Conservation (phyloP, 257 asterid genomes). For the Solanum corneliomulleri region DNA sequence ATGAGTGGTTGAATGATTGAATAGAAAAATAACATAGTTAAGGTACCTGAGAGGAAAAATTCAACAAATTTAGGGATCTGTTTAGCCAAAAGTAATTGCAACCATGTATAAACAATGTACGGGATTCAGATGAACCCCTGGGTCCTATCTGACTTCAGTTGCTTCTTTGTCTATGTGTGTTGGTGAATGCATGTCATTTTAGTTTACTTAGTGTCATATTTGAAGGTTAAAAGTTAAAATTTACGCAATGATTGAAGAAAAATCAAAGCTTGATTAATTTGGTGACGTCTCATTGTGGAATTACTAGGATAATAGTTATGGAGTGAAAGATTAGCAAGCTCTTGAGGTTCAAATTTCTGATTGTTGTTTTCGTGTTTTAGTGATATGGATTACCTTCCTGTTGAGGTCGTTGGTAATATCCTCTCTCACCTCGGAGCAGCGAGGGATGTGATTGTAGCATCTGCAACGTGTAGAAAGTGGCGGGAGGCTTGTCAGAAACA, state of each 20-base stretch:
- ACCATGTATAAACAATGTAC: too few species aligned
- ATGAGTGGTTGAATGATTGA: too few species aligned
- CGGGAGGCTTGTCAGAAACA: slow-evolving; percentile 71
- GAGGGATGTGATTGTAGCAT: slow-evolving; percentile 65
- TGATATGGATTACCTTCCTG: slow-evolving; percentile 72
- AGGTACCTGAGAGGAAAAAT: too few species aligned
- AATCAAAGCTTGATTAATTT: background rate
- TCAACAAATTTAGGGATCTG: too few species aligned
- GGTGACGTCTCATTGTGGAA: background rate
- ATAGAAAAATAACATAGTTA: too few species aligned
- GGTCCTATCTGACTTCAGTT: background rate
- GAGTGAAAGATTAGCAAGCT: background rate
- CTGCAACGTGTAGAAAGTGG: slow-evolving; percentile 83
- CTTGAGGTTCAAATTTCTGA: background rate
- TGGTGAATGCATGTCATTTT: background rate
- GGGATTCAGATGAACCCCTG: too few species aligned
- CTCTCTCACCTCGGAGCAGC: slow-evolving; percentile 71
- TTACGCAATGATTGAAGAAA: background rate
- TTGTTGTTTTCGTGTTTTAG: background rate
- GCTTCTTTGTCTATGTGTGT: background rate
- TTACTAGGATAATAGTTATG: background rate
- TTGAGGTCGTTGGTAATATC: slow-evolving; percentile 81
- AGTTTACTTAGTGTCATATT: background rate
- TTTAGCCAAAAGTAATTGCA: too few species aligned
- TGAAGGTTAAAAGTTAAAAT: background rate